Evolutionary conservation across 208 protist species (phyloP), one percentile per base, ranked within the genome.

Genomic region (Leishmania martiniquensis): DNA sequence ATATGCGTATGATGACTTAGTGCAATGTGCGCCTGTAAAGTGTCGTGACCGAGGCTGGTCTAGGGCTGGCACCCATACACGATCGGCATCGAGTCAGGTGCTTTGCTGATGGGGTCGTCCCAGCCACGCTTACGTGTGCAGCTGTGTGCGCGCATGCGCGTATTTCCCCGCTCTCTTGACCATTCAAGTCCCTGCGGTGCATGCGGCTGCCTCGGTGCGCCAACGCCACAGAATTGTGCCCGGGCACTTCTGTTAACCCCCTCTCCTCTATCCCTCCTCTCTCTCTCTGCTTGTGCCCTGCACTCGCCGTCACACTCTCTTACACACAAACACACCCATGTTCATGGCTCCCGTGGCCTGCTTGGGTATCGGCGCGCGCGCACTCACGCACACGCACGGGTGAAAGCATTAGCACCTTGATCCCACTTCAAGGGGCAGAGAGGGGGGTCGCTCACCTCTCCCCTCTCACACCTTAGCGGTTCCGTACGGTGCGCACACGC

Each of bases 271-370:
- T 34, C 15, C 1, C 55, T 10, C n/a, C 55, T 2, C n/a, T 62
- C n/a, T 37, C 55, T 62, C n/a, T 37, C 55, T 62, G n/a, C 34
- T 62, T 25, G 29, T 12, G n/a, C 55, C 10, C 12, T 29, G n/a
- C 34, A 62, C 55, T 17, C n/a, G 55, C n/a, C 55, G 55, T 62
- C n/a, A 25, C 55, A 57, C 52, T n/a, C 47, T 22, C 55, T 34
- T 76, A 57, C 51, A 55, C 22, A 49, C 55, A 62, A 4, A 60
- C 59, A 60, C 22, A 74, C 25, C 12, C 63, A 68, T n/a, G n/a
- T n/a, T n/a, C n/a, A n/a, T n/a, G n/a, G n/a, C n/a, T n/a, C n/a
- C n/a, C n/a, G n/a, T n/a, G n/a, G n/a, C n/a, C n/a, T n/a, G n/a
- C n/a, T n/a, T n/a, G n/a, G n/a, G n/a, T n/a, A n/a, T n/a, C n/a